These are phyloP conservation scores for Boletus pseudo-olivaceus DNA, from an alignment of 768 basidiomycete species.

Conservation along the genomic window DNA sequence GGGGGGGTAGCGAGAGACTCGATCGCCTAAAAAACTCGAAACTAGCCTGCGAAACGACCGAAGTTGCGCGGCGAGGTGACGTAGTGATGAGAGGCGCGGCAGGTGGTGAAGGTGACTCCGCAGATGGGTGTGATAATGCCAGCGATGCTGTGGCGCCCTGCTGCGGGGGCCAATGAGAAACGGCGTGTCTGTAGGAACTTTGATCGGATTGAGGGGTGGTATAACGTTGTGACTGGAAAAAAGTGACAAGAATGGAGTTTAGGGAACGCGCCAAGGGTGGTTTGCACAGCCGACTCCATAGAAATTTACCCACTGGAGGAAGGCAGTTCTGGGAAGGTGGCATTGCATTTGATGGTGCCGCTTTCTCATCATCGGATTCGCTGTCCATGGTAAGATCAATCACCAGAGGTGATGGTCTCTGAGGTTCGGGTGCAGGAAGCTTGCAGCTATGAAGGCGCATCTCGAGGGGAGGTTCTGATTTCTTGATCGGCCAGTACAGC, in stretches of 20 bases:
- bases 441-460: slow-evolving; percentile 15
- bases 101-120: neutral
- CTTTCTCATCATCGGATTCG: neutral
- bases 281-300: neutral
- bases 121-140: neutral
- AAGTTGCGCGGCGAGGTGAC: neutral
- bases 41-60: neutral
- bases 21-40: slow-evolving; percentile 2
- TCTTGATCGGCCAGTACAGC: slow-evolving; percentile 15
- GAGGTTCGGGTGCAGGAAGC: slow-evolving; percentile 1
- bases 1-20: slow-evolving; percentile 1
- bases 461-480: slow-evolving; percentile 13
- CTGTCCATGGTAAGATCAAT: slow-evolving; percentile 23
- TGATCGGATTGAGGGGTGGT: neutral
- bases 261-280: neutral
- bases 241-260: neutral
- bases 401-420: neutral
- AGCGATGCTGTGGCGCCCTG: neutral
- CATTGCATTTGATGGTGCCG: neutral
- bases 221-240: slow-evolving; percentile 9
- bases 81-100: neutral
- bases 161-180: slow-evolving; percentile 1
- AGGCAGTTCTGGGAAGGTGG: neutral
- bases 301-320: slow-evolving; percentile 13
- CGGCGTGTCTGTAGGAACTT: neutral